phyloP scores from a whole-genome alignment of 2,329 filamentous ascomycete species.

The Lecanoromycetidae sp. region DNA sequence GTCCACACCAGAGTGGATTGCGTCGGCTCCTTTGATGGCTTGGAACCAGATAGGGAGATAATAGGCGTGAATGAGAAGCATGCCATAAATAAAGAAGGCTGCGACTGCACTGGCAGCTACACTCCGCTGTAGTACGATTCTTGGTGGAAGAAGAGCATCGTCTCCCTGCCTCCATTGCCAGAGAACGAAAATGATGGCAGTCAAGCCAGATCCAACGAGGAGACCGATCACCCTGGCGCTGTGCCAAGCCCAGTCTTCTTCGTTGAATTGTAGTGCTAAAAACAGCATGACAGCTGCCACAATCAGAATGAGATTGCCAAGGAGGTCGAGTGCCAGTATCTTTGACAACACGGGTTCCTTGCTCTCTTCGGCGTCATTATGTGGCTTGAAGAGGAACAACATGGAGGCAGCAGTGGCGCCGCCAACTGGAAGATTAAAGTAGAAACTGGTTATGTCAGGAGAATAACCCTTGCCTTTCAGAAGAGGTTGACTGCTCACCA shows the following conservation, averaged over 20 bases:
- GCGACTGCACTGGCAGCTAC: constrained; percentile 31
- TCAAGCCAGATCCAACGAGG: constrained; percentile 10
- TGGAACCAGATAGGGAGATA: constrained; percentile 38
- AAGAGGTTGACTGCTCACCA: constrained; percentile 25
- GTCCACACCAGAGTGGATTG: constrained; percentile 30
- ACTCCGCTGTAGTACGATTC: constrained; percentile 33
- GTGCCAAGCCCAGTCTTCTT: constrained; percentile 19
- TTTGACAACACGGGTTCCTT: constrained; percentile 19
- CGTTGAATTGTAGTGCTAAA: constrained; percentile 29
- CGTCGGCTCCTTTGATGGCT: constrained; percentile 26
- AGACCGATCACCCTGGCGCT: constrained; percentile 14
- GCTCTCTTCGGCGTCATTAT: constrained; percentile 17
- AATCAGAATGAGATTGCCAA: constrained; percentile 23
- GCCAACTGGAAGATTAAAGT: constrained; percentile 29
- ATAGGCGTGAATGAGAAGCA: constrained; percentile 34
- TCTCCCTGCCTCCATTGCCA: constrained; percentile 11
- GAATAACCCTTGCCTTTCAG: too few species aligned
- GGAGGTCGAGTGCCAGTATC: constrained; percentile 22
- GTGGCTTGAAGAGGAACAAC: constrained; percentile 28
- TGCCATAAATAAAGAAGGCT: constrained; percentile 32
- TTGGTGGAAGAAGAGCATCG: constrained; percentile 28
- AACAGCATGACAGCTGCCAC: constrained; percentile 22
- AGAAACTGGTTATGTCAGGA: constrained; percentile 4
- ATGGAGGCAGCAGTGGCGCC: constrained; percentile 25
- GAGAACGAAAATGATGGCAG: constrained; percentile 11